Evolutionary conservation across 768 basidiomycete genomes (phyloP).

Genomic region (Nidularia sp.): DNA sequence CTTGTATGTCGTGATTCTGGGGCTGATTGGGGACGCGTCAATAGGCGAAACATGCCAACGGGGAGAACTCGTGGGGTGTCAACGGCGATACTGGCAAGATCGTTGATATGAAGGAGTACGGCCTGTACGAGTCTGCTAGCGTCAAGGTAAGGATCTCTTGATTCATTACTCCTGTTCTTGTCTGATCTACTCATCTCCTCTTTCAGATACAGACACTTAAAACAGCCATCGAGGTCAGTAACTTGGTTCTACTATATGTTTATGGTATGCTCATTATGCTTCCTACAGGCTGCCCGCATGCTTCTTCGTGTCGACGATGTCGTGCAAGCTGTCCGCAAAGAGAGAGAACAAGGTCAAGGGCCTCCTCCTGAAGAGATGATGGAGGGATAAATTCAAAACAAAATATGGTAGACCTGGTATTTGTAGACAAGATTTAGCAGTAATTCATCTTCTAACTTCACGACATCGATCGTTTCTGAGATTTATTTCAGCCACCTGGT

Average conservation of each 20-base stretch:
- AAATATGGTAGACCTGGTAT: no score
- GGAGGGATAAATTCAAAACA: no score
- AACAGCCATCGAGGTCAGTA: conserved; percentile 85
- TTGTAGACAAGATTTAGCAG: no score
- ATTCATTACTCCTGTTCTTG: neutral
- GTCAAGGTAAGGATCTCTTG: conserved; percentile 62
- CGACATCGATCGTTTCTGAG: no score
- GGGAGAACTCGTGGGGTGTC: conserved; percentile 89
- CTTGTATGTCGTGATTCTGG: neutral
- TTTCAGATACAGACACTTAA: conserved; percentile 87
- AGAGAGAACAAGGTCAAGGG: conserved; percentile 46
- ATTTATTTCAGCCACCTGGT: no score
- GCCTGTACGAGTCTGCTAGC: conserved; percentile 91
- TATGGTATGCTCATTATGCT: neutral
- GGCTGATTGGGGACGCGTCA: conserved; percentile 4
- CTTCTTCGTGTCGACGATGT: conserved; percentile 92
- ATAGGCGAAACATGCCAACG: conserved; percentile 92
- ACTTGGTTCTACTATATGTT: conserved; percentile 3
- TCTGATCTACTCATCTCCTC: neutral
- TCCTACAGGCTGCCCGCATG: conserved; percentile 74
- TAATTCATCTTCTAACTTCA: no score
- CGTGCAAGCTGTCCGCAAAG: conserved; percentile 82
- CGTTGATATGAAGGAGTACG: conserved; percentile 93
- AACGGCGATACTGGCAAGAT: conserved; percentile 96
- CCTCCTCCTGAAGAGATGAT: no score